Evolutionary conservation across 2,329 filamentous ascomycete species (phyloP), one percentile per base, ranked within the genome.

Genomic region (Whalleya microplaca): DNA sequence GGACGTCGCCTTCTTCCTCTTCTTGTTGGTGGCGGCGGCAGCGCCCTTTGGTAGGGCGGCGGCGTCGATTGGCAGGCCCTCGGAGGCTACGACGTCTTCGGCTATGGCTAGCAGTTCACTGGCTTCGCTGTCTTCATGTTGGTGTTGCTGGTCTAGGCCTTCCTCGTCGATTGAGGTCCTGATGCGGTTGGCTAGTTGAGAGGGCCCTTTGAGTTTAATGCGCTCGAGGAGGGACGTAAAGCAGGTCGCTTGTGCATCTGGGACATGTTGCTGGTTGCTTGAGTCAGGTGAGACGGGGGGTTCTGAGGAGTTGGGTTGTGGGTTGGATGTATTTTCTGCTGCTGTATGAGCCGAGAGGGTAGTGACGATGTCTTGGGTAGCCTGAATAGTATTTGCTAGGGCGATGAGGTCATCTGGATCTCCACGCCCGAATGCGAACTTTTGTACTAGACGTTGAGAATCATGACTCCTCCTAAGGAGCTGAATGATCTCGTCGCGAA

Each of bases 371-470:
- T 87, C 83, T 53, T 85, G 81, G 3, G 91, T 92, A 5, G 90
- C 87, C 49, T 84, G 75, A 57, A 98, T 90, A 0, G 95, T 96
- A 64, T 84, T 88, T 1, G 91, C 91, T 14, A 99, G 79, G 48
- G 86, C 89, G 43, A 98, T 79, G 40, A 99, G 82, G 72, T 98
- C 95, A 69, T 98, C 94, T 1, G 94, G 84, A 67, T 96, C 90
- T n/a, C 94, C 95, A 61, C 91, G 85, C 10, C 94, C 93, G 8
- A 98, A 83, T 0, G 94, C 90, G 72, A 99, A 98, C 70, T 95
- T 97, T 69, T 98, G 95, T 1, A 96, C 87, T 2, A 99, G 80
- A 1, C 95, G 89, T 68, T 96, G 89, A 2, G 91, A 92, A 74
- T 99, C 95, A 65, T 92, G 88, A 49, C 88, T 94, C 21, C 85